phyloP scores from a whole-genome alignment of 371 early-diverging fungal genomes.

The Thermomucor indicae-seudaticae region DNA sequence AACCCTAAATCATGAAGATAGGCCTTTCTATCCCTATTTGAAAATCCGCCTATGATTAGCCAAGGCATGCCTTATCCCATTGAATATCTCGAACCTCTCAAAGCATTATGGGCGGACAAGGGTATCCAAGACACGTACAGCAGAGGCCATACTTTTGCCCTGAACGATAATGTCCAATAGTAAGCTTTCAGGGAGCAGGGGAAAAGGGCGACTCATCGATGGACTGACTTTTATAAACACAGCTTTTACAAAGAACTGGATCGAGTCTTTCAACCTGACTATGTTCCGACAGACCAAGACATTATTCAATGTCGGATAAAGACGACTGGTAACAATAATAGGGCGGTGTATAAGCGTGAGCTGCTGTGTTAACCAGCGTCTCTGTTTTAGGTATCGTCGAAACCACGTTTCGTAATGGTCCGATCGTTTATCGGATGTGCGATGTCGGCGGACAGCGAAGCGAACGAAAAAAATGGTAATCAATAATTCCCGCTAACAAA shows the following conservation, averaged over 20 bases:
- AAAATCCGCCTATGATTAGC: slow-evolving; percentile 33
- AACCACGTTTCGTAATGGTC: slow-evolving; percentile 77
- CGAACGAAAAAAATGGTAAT: slow-evolving; percentile 86
- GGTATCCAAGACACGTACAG: slow-evolving; percentile 68
- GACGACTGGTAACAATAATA: slow-evolving; percentile 37
- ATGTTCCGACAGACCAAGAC: slow-evolving; percentile 87
- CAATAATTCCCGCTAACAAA: too few species aligned
- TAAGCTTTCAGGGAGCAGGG: slow-evolving; percentile 32
- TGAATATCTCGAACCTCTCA: slow-evolving; percentile 69
- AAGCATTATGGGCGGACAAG: slow-evolving; percentile 68
- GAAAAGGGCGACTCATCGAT: neutral
- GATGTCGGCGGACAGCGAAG: slow-evolving; percentile 96
- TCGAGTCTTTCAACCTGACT: slow-evolving; percentile 66
- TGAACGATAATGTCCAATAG: slow-evolving; percentile 80
- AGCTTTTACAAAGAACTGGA: slow-evolving; percentile 85
- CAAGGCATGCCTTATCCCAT: slow-evolving; percentile 61
- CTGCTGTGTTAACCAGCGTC: too few species aligned
- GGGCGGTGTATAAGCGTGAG: neutral
- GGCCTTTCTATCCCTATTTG: slow-evolving; percentile 31
- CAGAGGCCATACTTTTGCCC: slow-evolving; percentile 71
- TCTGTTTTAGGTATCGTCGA: slow-evolving; percentile 80
- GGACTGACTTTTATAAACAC: slow-evolving; percentile 4
- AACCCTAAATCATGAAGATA: neutral
- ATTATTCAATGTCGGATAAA: slow-evolving; percentile 68
- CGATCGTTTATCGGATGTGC: slow-evolving; percentile 80